These are phyloP conservation scores for Triticum monococcum DNA, from an alignment of 176 grass and related monocot species.

Conservation along the genomic window DNA sequence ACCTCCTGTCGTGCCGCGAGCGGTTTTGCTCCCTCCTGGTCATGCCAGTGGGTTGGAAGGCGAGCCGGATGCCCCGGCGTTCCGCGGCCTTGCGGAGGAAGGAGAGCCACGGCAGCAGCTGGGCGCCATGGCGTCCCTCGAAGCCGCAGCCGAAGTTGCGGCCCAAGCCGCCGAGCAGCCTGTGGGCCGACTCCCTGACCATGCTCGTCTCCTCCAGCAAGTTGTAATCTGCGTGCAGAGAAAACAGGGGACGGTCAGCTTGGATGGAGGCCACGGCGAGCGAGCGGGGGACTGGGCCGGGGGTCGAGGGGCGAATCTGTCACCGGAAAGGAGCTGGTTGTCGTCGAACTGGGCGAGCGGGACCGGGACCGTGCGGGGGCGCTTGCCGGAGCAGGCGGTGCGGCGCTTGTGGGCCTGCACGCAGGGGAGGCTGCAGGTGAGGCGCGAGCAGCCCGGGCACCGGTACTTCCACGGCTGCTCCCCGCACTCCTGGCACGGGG, in stretches of 20 bases:
- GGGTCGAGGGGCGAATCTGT: too few relatives aligned
- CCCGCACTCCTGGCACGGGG: constrained; percentile 79
- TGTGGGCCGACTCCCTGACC: constrained; percentile 61
- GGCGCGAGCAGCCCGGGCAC: constrained; percentile 73
- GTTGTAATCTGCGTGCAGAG: constrained; percentile 51
- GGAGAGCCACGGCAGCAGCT: constrained; percentile 39
- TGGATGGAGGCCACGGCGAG: too few relatives aligned
- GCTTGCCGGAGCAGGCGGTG: constrained; percentile 79
- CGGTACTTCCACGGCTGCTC: constrained; percentile 93
- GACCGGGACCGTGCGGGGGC: constrained; percentile 65
- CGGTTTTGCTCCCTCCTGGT: constrained; percentile 66
- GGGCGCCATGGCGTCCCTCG: constrained; percentile 5
- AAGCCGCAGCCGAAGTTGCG: constrained; percentile 25
- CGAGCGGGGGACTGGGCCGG: too few relatives aligned
- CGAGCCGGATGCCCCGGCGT: constrained; percentile 40
- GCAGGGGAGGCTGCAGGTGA: constrained; percentile 93
- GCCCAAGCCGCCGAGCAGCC: constrained; percentile 51
- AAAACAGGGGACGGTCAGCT: background rate
- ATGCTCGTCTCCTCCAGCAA: constrained; percentile 79
- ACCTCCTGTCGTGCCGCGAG: constrained; percentile 24
- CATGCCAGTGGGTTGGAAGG: constrained; percentile 82
- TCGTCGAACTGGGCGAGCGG: constrained; percentile 78
- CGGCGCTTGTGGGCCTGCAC: constrained; percentile 80
- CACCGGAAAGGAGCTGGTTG: constrained; percentile 75
- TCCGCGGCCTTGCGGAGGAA: constrained; percentile 53